Evolutionary conservation across 1,284 basidiomycete genomes (phyloP).

Genomic region (Puccinia brachypodii): DNA sequence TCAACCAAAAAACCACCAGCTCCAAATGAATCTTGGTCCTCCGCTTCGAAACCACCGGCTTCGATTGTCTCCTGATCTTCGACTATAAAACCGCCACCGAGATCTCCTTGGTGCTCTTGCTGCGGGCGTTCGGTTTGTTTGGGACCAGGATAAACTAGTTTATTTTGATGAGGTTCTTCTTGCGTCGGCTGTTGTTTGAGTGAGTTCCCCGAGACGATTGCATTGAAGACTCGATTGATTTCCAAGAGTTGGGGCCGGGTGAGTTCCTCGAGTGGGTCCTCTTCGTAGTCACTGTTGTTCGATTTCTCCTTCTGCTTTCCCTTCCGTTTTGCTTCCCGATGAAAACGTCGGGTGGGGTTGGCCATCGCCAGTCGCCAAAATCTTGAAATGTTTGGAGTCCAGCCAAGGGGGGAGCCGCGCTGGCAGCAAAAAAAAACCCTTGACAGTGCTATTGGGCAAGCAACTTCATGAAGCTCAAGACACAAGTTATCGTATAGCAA

Average conservation of each 20-base stretch:
- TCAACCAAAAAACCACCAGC: neutral
- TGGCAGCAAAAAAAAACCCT: too few species aligned
- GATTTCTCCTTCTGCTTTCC: conserved; percentile 8
- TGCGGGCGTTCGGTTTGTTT: neutral
- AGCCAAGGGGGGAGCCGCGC: too few species aligned
- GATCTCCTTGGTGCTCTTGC: neutral
- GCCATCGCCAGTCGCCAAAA: too few species aligned
- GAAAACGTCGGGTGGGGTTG: neutral
- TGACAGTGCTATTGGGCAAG: too few species aligned
- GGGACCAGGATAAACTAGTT: neutral
- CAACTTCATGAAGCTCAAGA: too few species aligned
- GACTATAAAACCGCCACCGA: conserved; percentile 8
- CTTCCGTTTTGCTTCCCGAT: neutral
- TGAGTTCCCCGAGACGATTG: conserved; percentile 19
- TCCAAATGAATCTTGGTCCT: neutral
- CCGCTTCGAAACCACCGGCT: neutral
- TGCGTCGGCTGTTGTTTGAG: neutral
- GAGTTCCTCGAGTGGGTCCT: conserved; percentile 38
- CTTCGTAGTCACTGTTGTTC: neutral
- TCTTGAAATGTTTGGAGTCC: too few species aligned
- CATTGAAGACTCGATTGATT: conserved; percentile 34
- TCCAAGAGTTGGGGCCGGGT: conserved; percentile 41
- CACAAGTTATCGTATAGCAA: too few species aligned
- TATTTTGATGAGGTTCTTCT: neutral
- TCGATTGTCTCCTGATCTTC: neutral